Evolutionary conservation across 148 eudicot genomes (phyloP).

Genomic region (Mesembryanthemum crystallinum): DNA sequence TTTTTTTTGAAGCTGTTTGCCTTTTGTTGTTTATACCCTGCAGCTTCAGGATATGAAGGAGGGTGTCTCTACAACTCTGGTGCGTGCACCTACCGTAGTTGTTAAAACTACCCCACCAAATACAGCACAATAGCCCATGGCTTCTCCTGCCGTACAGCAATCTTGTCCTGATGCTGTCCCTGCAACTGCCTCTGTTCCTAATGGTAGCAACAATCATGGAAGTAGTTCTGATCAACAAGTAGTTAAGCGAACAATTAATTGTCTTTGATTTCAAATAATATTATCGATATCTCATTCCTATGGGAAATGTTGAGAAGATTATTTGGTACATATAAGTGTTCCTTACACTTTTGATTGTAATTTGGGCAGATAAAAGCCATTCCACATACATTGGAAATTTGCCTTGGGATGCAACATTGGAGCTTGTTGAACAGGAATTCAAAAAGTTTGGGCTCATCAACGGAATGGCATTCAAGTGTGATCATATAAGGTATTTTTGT

Average conservation of each 20-base stretch:
- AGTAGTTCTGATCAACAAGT: constrained; percentile 38
- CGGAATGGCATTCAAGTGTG: constrained; percentile 35
- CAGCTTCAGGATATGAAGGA: constrained; percentile 47
- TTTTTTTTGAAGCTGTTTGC: too few species aligned
- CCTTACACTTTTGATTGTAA: constrained; percentile 1
- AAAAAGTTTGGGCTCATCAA: constrained; percentile 31
- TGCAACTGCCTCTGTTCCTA: constrained; percentile 25
- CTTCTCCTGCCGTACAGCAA: constrained; percentile 23
- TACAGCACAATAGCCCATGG: constrained; percentile 19
- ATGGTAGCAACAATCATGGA: constrained; percentile 26
- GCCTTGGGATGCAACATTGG: constrained; percentile 28
- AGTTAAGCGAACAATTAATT: background rate
- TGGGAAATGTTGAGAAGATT: background rate
- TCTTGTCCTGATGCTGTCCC: constrained; percentile 15
- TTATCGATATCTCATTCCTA: background rate
- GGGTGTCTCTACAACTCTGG: constrained; percentile 26
- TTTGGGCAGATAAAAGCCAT: constrained; percentile 18
- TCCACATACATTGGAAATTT: constrained; percentile 34
- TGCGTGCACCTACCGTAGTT: constrained; percentile 14
- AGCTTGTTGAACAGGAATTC: constrained; percentile 30
- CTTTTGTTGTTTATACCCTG: background rate
- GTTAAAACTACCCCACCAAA: constrained; percentile 26
- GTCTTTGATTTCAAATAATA: too few species aligned
- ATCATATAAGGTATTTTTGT: constrained; percentile 25
- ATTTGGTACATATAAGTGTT: background rate